A percentile compares a stretch with the other conserved stretches of the same genome.
Evolutionary conservation across 768 basidiomycete genomes (phyloP).

Genomic region (Cystobasidium ongulense): DNA sequence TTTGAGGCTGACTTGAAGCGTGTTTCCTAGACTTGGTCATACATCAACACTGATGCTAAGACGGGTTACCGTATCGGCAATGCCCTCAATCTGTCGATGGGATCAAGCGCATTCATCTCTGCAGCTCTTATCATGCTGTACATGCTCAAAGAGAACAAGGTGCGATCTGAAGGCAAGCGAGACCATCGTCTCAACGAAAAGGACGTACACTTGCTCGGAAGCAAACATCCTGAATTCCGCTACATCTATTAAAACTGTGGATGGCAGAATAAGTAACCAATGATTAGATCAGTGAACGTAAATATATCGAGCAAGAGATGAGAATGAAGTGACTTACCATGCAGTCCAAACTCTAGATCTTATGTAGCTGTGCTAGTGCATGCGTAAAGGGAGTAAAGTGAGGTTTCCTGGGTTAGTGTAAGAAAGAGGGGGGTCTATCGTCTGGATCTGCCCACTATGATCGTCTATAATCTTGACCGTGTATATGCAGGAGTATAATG

Average conservation of each 20-base stretch:
- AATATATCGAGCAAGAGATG: too few relatives aligned
- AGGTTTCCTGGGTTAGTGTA: too few relatives aligned
- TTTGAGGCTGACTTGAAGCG: neutral
- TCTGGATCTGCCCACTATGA: too few relatives aligned
- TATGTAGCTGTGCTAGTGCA: too few relatives aligned
- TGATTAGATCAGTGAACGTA: too few relatives aligned
- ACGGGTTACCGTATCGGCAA: slow-evolving; percentile 35
- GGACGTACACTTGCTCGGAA: slow-evolving; percentile 36
- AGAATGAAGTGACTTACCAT: too few relatives aligned
- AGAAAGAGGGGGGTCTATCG: too few relatives aligned
- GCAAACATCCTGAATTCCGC: slow-evolving; percentile 17
- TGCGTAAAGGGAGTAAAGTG: too few relatives aligned
- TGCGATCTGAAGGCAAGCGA: slow-evolving; percentile 38
- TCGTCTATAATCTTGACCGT: too few relatives aligned
- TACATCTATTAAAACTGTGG: slow-evolving; percentile 14
- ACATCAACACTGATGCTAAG: slow-evolving; percentile 26
- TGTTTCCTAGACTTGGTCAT: slow-evolving; percentile 30
- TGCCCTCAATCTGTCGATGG: slow-evolving; percentile 32
- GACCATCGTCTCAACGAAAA: slow-evolving; percentile 38
- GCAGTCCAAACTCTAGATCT: too few relatives aligned
- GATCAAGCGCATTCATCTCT: neutral
- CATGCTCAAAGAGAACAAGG: slow-evolving; percentile 39
- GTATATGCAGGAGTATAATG: too few relatives aligned
- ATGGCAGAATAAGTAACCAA: too few relatives aligned
- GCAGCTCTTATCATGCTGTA: slow-evolving; percentile 34